These are phyloP conservation scores for Sporobolomyces pararoseus DNA, from an alignment of 768 basidiomycete species.

Conservation along the genomic window DNA sequence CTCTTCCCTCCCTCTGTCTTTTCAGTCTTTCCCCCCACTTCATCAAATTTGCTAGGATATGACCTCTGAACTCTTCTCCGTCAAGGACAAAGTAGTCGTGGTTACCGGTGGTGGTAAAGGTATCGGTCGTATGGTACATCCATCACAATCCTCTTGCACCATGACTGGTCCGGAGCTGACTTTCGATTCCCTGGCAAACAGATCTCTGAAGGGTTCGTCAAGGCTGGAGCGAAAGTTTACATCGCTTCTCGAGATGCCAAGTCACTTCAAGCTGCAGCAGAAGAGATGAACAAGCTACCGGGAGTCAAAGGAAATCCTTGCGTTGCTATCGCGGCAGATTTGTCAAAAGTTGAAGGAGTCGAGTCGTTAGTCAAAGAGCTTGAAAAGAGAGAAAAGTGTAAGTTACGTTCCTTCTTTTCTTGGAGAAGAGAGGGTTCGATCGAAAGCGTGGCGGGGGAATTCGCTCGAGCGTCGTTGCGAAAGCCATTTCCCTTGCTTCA, in stretches of 20 bases:
- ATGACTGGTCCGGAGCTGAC: slow-evolving; percentile 34
- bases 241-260: slow-evolving; percentile 60
- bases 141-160: background rate
- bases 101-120: slow-evolving; percentile 66
- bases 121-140: slow-evolving; percentile 51
- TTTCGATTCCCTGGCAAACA: slow-evolving; percentile 40
- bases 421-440: too few relatives aligned
- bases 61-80: slow-evolving; percentile 37
- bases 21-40: background rate
- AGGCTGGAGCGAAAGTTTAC: slow-evolving; percentile 61
- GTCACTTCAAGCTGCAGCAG: slow-evolving; percentile 57
- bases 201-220: slow-evolving; percentile 64
- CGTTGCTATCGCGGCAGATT: slow-evolving; percentile 57
- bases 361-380: slow-evolving; percentile 58
- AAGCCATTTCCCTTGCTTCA: too few relatives aligned
- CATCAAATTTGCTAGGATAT: background rate
- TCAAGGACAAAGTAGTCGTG: slow-evolving; percentile 54
- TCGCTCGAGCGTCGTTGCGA: too few relatives aligned
- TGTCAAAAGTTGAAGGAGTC: slow-evolving; percentile 59
- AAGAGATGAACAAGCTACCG: slow-evolving; percentile 54
- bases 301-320: slow-evolving; percentile 57
- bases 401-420: too few relatives aligned
- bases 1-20: too few relatives aligned
- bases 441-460: too few relatives aligned
- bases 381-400: slow-evolving; percentile 55